Base-by-base conservation (phyloP, 352 stramenopile genomes). In the Globisporangium alternatum region DNA sequence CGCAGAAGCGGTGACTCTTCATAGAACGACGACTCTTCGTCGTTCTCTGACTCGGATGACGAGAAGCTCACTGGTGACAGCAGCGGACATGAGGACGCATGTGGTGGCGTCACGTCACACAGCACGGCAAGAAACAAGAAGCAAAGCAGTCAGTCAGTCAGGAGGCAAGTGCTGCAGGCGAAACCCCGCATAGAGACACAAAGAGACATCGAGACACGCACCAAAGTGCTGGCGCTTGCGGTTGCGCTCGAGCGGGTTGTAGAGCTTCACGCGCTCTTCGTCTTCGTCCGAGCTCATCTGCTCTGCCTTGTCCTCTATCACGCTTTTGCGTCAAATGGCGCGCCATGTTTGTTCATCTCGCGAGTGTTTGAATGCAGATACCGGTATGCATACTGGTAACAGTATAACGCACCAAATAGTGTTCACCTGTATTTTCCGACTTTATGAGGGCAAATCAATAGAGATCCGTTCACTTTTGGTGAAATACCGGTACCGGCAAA, bases 171-270 rank as follows among this genome's bases (percentile, higher is more conserved):
- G 35, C 35, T 48, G 33, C 3, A 39, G 6, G 13, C 12, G 30
- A 0, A 31, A 31, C 17, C 21, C 17, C 12, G 2, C 8, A 47
- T 39, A 10, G 5, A 12, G 47, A 25, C 7, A 22, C 45, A 55
- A 0, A 64, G 10, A 52, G 31, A 5, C 0, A 21, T 21, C 33
- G 49, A 57, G 52, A 47, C 0, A 10, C 30, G 45, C 48, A 90
- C 82, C 82, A 60, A 88, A 84, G 47, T 80, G 74, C 64, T 83
- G 72, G 22, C 77, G 81, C 66, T 89, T 89, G 68, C 73, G 75
- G 56, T 83, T 86, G 68, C 70, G 83, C 60, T 88, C 73, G 21
- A 92, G 75, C 56, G 81, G 66, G 75, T 64, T 89, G 75, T 92
- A 92, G 49, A 92, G 79, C 79, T 84, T 82, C 44, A 92, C 71